Percentiles rank a stretch among this genome's conserved stretches.
Evolutionary conservation across 1,284 basidiomycete genomes (phyloP).

Genomic region (Trametes sp.): DNA sequence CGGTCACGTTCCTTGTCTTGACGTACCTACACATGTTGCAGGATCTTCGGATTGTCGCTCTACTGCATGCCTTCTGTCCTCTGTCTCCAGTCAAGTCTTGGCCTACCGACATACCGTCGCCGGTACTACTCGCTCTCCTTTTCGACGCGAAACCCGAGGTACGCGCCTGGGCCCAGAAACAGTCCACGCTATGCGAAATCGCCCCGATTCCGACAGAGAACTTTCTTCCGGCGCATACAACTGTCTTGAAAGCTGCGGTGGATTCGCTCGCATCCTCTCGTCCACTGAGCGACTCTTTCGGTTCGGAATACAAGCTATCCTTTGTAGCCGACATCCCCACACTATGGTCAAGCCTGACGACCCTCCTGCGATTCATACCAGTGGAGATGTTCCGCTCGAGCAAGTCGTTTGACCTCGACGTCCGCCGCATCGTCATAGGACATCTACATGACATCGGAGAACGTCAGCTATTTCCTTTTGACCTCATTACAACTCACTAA

Average conservation of each 20-base stretch:
- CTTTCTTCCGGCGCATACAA: constrained; percentile 54
- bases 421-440: constrained; percentile 60
- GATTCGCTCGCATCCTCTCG: constrained; percentile 31
- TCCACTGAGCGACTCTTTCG: constrained; percentile 18
- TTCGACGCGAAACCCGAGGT: constrained; percentile 57
- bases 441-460: constrained; percentile 70
- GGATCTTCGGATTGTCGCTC: constrained; percentile 55
- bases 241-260: constrained; percentile 51
- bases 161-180: constrained; percentile 65
- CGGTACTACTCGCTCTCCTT: constrained; percentile 67
- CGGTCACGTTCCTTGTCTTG: constrained; percentile 70
- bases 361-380: constrained; percentile 62
- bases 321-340: constrained; percentile 44
- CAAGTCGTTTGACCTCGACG: constrained; percentile 47
- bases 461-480: constrained; percentile 57
- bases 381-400: constrained; percentile 49
- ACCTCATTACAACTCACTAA: constrained; percentile 20
- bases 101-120: constrained; percentile 64
- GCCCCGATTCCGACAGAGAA: constrained; percentile 55
- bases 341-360: constrained; percentile 63
- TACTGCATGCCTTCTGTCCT: constrained; percentile 53
- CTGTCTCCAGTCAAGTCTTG: constrained; percentile 50
- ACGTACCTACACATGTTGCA: constrained; percentile 69
- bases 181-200: constrained; percentile 48
- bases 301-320: constrained; percentile 17